Evolutionary conservation across 2,329 filamentous ascomycete genomes (phyloP), one percentile per base, ranked within the genome.

Genomic region (Phialemonium atrogriseum): DNA sequence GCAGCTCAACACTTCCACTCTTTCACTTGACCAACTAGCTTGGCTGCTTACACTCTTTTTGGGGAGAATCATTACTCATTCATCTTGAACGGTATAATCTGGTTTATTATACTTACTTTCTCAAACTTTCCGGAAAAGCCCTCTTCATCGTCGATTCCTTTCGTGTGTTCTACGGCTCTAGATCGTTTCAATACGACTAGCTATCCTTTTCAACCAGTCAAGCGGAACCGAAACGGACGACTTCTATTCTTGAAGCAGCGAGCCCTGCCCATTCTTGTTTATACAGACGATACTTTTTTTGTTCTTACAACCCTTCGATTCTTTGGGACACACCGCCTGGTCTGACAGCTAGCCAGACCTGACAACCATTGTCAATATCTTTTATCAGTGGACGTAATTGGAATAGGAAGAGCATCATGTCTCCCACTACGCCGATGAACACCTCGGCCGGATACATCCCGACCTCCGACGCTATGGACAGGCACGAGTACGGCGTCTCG

Each of bases 401-500:
- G 30, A 39, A 40, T 33, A 31, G 27, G 35, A n/a, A n/a, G 27
- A 42, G 30, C 49, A 50, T 46, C 48, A 70, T 77, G 68, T 66
- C 70, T 53, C 66, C 64, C 29, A 61, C 64, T 17, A 57, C 61
- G 46, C 64, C 66, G 41, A 57, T 69, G 46, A 53, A 60, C 19
- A 55, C 64, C 29, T 54, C 60, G 18, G 50, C 61, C 39, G 50
- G 60, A 23, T 74, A 73, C 46, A 60, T 61, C 24, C 66, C 67
- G 17, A 64, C 63, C 14, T 66, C 66, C 34, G 73, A 77, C 48
- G 60, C 58, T 39, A 61, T 72, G 47, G 66, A 70, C 38, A 68
- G 71, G 40, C 71, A 76, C 40, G 71, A 73, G 13, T 74, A 70
- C 46, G 67, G 73, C 33, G 62, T 79, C 50, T 61, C 64, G 37